Conservation (phyloP, 139 green algal species). For the Microglena sp. region DNA sequence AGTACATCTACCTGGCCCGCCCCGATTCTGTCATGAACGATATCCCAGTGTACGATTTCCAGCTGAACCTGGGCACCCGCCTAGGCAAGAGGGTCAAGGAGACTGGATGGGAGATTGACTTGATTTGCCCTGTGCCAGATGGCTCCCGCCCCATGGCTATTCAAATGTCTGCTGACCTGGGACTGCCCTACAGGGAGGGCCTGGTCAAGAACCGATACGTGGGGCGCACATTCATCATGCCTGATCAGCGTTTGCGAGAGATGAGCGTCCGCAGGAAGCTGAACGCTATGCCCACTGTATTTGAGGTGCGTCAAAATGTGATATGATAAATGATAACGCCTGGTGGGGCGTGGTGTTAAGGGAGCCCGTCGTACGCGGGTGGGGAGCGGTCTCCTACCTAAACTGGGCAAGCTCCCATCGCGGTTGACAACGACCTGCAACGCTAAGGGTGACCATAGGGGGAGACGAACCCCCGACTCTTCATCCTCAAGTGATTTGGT, state of each 20-base stretch:
- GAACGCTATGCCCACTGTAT: constrained; percentile 91
- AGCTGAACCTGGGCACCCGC: constrained; percentile 70
- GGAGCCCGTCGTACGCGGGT: too few relatives aligned
- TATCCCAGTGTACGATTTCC: constrained; percentile 95
- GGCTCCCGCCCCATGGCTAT: constrained; percentile 83
- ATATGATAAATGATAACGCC: too few relatives aligned
- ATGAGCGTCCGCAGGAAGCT: constrained; percentile 86
- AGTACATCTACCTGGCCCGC: constrained; percentile 74
- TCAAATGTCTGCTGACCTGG: constrained; percentile 57
- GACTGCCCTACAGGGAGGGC: constrained; percentile 88
- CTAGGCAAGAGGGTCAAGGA: constrained; percentile 66
- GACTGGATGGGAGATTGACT: constrained; percentile 37
- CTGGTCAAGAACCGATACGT: constrained; percentile 97
- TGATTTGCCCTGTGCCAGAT: constrained; percentile 89
- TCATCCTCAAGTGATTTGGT: too few relatives aligned
- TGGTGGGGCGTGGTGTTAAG: too few relatives aligned
- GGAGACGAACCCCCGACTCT: too few relatives aligned
- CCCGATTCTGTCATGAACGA: constrained; percentile 87
- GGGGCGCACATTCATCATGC: constrained; percentile 99
- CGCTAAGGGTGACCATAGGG: too few relatives aligned
- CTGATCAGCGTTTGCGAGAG: constrained; percentile 73
- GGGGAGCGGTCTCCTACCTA: too few relatives aligned
- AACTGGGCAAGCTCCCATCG: too few relatives aligned
- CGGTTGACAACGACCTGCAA: too few relatives aligned
- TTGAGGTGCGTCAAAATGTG: too few relatives aligned